Conservation (phyloP, 2,329 filamentous ascomycete genomes). For the Aspergillus sergii region DNA sequence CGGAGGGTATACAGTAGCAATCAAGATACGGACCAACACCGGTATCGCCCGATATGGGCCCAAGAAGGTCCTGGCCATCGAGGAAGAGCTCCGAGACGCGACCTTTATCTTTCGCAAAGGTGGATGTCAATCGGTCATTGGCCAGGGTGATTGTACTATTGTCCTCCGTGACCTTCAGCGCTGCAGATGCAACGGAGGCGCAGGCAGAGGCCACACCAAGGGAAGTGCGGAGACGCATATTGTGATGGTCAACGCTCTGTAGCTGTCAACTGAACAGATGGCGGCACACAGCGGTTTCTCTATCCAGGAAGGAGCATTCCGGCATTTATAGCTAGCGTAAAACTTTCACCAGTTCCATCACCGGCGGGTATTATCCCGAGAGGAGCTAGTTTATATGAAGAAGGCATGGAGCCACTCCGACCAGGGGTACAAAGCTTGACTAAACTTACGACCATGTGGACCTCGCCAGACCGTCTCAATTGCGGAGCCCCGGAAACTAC, state of each 20-base stretch:
- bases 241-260: background rate
- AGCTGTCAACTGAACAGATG: background rate
- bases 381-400: background rate
- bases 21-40: slow-evolving; percentile 64
- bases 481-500: slow-evolving; percentile 2
- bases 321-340: background rate
- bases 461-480: slow-evolving; percentile 1
- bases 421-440: background rate
- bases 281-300: background rate
- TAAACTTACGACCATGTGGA: background rate
- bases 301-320: background rate
- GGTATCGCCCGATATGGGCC: slow-evolving; percentile 43
- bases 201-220: slow-evolving; percentile 12
- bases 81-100: slow-evolving; percentile 48
- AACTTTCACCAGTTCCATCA: background rate
- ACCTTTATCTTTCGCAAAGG: slow-evolving; percentile 48
- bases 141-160: slow-evolving; percentile 34
- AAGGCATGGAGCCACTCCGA: background rate
- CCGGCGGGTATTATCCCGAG: background rate
- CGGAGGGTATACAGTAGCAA: slow-evolving; percentile 63
- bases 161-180: slow-evolving; percentile 23
- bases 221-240: slow-evolving; percentile 12
- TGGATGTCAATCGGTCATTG: slow-evolving; percentile 50
- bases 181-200: slow-evolving; percentile 14
- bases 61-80: slow-evolving; percentile 57